A percentile compares a stretch with the other conserved stretches of the same genome.
phyloP scores from a whole-genome alignment of 1,139 yeast genomes.

The Candida frijolesensis region DNA sequence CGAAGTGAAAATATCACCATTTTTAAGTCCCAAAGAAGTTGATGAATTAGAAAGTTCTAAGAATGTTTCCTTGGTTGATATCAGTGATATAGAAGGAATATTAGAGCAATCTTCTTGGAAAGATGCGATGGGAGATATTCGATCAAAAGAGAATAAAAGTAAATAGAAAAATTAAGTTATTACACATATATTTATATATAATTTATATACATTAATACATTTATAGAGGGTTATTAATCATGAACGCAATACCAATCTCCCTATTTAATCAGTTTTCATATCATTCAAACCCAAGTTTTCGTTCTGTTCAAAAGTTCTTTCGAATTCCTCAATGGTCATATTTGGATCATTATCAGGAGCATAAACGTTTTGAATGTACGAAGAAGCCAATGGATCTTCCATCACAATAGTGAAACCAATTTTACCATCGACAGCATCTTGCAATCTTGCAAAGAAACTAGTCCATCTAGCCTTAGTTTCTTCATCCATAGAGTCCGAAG shows the following conservation, averaged over 20 bases:
- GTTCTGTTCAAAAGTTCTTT: conserved; percentile 83
- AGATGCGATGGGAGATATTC: conserved; percentile 11
- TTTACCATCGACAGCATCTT: conserved; percentile 83
- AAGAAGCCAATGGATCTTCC: conserved; percentile 95
- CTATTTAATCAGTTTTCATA: conserved; percentile 52
- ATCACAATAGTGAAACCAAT: conserved; percentile 79
- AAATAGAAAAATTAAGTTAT: background rate
- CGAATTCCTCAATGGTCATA: conserved; percentile 87
- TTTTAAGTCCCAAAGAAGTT: conserved; percentile 6
- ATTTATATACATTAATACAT: too few species aligned
- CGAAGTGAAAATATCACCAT: conserved; percentile 11
- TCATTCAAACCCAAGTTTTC: conserved; percentile 91
- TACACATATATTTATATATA: background rate
- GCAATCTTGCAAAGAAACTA: conserved; percentile 69
- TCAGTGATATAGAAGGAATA: conserved; percentile 10
- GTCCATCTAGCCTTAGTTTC: conserved; percentile 81
- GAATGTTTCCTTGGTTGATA: conserved; percentile 10
- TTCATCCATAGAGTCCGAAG: conserved; percentile 89
- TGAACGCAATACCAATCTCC: too few species aligned
- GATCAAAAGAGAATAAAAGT: conserved; percentile 7
- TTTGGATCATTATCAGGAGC: conserved; percentile 99
- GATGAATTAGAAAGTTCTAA: conserved; percentile 3
- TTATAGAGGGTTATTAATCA: background rate
- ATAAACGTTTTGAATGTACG: conserved; percentile 94
- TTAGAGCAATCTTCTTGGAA: conserved; percentile 15